phyloP scores from a whole-genome alignment of 2,329 filamentous ascomycete genomes.

The Aspergillus neotritici region DNA sequence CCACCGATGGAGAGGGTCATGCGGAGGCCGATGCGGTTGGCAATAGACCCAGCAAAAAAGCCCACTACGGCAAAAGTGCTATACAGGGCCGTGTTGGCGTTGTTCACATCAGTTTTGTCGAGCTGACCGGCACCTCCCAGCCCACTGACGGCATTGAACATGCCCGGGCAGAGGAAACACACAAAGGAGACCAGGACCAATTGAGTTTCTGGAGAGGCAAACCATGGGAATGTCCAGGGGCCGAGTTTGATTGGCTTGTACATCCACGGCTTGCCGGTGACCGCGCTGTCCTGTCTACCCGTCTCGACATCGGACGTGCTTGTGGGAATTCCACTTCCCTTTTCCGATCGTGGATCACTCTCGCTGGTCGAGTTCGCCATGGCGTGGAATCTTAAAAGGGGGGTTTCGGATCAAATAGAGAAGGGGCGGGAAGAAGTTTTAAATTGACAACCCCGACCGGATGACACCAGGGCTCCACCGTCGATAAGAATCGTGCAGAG shows the following conservation, averaged over 20 bases:
- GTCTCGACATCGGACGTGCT: constrained; percentile 21
- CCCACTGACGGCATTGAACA: constrained; percentile 64
- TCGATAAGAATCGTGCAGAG: no score
- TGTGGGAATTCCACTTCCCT: constrained; percentile 10
- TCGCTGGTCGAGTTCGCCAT: constrained; percentile 11
- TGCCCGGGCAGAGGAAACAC: constrained; percentile 66
- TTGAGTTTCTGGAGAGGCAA: constrained; percentile 68
- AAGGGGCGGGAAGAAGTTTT: background rate
- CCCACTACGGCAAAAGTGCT: constrained; percentile 63
- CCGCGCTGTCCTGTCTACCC: constrained; percentile 12
- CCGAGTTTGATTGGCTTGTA: constrained; percentile 59
- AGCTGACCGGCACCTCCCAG: constrained; percentile 60
- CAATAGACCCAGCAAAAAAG: constrained; percentile 54
- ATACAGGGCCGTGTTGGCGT: constrained; percentile 66
- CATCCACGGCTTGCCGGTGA: constrained; percentile 52
- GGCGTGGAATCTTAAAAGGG: background rate
- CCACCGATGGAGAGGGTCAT: constrained; percentile 43
- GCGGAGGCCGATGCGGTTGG: constrained; percentile 41
- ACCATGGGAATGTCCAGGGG: constrained; percentile 55
- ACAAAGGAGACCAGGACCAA: constrained; percentile 65
- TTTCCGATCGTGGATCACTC: constrained; percentile 10
- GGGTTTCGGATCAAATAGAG: background rate
- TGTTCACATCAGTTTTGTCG: constrained; percentile 54
- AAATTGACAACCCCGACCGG: no score
- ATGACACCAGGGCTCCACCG: no score